Conservation (phyloP, 345 rosid genomes). For the Gynandropsis gynandra region DNA sequence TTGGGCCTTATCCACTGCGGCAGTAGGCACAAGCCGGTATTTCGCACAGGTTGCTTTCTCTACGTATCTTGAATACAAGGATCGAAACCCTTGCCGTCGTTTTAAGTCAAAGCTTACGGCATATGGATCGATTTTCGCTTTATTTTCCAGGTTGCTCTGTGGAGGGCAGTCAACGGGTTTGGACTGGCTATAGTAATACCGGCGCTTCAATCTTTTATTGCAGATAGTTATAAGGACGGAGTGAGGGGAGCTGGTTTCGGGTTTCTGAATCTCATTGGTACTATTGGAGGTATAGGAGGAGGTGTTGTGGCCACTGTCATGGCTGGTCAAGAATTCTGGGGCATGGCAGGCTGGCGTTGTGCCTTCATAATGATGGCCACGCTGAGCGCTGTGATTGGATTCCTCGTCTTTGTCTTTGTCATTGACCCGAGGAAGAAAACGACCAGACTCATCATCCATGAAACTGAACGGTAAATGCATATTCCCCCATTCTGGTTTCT, state of each 20-base stretch:
- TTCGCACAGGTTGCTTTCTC: slow-evolving; percentile 48
- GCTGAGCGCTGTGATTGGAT: slow-evolving; percentile 61
- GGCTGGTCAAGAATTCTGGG: slow-evolving; percentile 79
- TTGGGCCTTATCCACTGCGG: slow-evolving; percentile 97
- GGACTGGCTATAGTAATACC: slow-evolving; percentile 97
- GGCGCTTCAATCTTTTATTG: slow-evolving; percentile 90
- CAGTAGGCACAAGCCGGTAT: slow-evolving; percentile 70
- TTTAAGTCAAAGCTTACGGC: no score
- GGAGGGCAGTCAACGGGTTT: slow-evolving; percentile 97
- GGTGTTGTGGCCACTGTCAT: slow-evolving; percentile 90
- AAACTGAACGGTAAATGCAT: slow-evolving; percentile 22
- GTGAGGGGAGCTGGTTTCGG: slow-evolving; percentile 93
- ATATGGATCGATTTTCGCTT: neutral
- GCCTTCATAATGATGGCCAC: slow-evolving; percentile 88
- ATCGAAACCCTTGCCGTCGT: neutral
- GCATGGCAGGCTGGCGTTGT: slow-evolving; percentile 84
- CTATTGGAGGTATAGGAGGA: slow-evolving; percentile 89
- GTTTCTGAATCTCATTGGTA: slow-evolving; percentile 67
- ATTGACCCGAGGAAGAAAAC: slow-evolving; percentile 47
- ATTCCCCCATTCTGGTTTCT: neutral
- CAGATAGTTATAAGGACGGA: slow-evolving; percentile 81
- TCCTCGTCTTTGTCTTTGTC: slow-evolving; percentile 70
- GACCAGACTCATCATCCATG: neutral
- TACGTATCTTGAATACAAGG: neutral
- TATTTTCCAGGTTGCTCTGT: slow-evolving; percentile 53